Percentiles rank a stretch among this genome's conserved stretches.
These are phyloP conservation scores for Diaporthe citriasiana DNA, from an alignment of 2,329 filamentous ascomycete genomes.

Conservation along the genomic window DNA sequence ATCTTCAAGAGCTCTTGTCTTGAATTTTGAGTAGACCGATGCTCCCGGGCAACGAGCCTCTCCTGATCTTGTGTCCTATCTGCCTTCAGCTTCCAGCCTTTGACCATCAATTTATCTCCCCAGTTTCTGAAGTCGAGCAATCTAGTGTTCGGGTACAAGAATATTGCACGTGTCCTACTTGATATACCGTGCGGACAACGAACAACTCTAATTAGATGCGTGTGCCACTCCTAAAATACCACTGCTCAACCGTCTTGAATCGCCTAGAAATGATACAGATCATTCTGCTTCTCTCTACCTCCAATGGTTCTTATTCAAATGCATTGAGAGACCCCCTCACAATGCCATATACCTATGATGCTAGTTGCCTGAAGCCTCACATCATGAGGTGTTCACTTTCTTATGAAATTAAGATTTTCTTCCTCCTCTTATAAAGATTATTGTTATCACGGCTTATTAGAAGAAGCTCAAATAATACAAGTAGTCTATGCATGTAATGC, in stretches of 20 bases:
- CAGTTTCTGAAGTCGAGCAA: background rate
- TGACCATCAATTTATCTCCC: too few relatives aligned
- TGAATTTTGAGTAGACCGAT: too few relatives aligned
- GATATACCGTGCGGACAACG: too few relatives aligned
- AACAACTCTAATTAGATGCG: background rate
- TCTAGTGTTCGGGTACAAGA: background rate
- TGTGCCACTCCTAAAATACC: background rate
- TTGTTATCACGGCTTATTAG: background rate
- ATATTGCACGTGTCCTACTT: too few relatives aligned
- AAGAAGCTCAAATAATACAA: background rate
- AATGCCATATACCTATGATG: background rate
- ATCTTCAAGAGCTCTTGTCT: background rate
- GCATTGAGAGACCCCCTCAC: background rate
- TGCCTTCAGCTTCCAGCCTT: background rate
- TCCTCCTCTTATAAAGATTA: background rate
- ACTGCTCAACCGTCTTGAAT: too few relatives aligned
- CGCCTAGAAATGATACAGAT: background rate
- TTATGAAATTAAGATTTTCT: background rate
- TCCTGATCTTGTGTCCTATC: background rate
- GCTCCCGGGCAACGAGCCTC: background rate
- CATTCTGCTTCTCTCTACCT: background rate
- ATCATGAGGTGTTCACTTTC: too few relatives aligned
- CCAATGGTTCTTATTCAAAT: too few relatives aligned
- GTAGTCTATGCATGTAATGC: too few relatives aligned
- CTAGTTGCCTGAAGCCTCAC: background rate